Base-by-base conservation (phyloP, 345 rosid species). In the Clarkia xantiana region DNA sequence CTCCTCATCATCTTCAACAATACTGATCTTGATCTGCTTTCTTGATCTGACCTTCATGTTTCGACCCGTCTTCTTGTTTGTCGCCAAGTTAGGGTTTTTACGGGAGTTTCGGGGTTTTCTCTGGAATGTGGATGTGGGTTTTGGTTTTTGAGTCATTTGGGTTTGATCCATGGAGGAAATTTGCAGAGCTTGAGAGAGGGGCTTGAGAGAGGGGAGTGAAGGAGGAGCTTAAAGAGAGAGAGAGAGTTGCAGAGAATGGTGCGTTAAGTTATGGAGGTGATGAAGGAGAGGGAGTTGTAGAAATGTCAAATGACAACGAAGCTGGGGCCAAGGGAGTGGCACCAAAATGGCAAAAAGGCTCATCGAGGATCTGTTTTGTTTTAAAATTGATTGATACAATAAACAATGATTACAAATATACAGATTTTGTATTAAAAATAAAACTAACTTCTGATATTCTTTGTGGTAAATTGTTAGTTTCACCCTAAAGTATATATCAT, bases 291-390 rank as follows among this genome's bases (percentile, higher is more conserved):
- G 36, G 48, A 44, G 65, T 44, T 71, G 44, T 14, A 54, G 66
- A 61, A 63, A 73, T 64, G 75, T 67, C 70, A 70, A 74, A 7
- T 69, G 75, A 67, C 78, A 67, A 63, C 70, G 63, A 56, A 70
- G 75, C 48, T 20, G 59, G 71, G 49, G 52, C 75, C 64, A n/a
- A n/a, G n/a, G n/a, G n/a, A n/a, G n/a, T n/a, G n/a, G n/a, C n/a
- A n/a, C n/a, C n/a, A n/a, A n/a, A n/a, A n/a, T n/a, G n/a, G n/a
- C n/a, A n/a, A n/a, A n/a, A n/a, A n/a, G n/a, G n/a, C n/a, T n/a
- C n/a, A n/a, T n/a, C n/a, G n/a, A n/a, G n/a, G n/a, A n/a, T n/a
- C n/a, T n/a, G n/a, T n/a, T n/a, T n/a, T n/a, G n/a, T n/a, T n/a
- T n/a, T n/a, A n/a, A n/a, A n/a, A n/a, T n/a, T n/a, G n/a, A n/a